Base-by-base conservation (phyloP, 1,284 basidiomycete species). In the Boletellus sp. region DNA sequence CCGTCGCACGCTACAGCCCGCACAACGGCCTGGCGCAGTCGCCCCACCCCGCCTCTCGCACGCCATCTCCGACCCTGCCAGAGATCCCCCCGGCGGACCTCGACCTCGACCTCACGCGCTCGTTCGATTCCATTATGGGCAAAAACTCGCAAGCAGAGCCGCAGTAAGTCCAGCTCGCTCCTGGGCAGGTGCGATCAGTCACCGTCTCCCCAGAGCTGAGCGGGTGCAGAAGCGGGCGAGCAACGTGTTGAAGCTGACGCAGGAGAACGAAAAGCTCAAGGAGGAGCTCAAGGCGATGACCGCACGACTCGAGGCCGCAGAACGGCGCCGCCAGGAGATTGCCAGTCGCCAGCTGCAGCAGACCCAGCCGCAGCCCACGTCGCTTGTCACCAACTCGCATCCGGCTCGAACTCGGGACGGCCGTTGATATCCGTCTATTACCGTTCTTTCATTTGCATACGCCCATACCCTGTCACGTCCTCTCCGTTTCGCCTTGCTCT, bases 191-290 rank as follows among this genome's bases (percentile, higher is more conserved):
- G 55, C 59, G 46, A 53, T 58, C 53, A 53, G 53, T 60, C 53
- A 57, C 54, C 56, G 50, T 58, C 36, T n/a, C 29, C 50, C 49
- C 55, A 84, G 83, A 56, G 62, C 67, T 47, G 76, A 77, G 53
- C 80, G 79, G 63, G 73, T 89, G 41, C 73, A 85, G 61, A 89
- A 87, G 66, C 79, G 86, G 53, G 80, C 79, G 29, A 84, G 82
- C 58, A 88, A 84, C 61, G 83, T 89, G 48, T 61, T 86, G 59
- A 85, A 82, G 59, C 71, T 89, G 25, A 74, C 82, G 14, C 73
- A 84, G 67, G 86, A 89, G 71, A 84, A 88, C 66, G 83, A 86
- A 61, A 84, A 82, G 64, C 70, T 89, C 53, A 80, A 83, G 64
- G 81, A 76, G 38, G 80, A 87, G 66, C 72, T 89, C 58, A 78